Evolutionary conservation across 2,329 filamentous ascomycete species (phyloP).

Genomic region (Fusarium liriodendri): DNA sequence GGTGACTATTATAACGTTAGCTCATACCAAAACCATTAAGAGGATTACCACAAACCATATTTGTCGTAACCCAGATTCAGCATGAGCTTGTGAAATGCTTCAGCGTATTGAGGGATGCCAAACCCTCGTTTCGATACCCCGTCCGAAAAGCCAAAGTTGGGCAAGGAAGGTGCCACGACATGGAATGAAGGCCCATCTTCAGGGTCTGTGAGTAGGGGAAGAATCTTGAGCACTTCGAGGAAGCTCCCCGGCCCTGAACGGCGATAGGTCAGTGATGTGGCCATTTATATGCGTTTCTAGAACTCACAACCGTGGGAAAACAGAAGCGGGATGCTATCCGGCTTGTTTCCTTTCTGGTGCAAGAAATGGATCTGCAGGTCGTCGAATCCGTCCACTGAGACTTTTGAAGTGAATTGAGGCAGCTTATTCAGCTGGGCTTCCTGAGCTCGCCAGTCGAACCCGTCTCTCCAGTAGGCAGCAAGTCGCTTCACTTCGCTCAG

Average conservation of each 20-base stretch:
- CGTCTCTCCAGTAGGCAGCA: slow-evolving; percentile 51
- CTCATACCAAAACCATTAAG: too few species aligned
- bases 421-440: slow-evolving; percentile 70
- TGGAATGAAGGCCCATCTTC: slow-evolving; percentile 59
- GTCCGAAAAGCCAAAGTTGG: slow-evolving; percentile 60
- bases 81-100: slow-evolving; percentile 77
- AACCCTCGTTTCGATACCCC: slow-evolving; percentile 47
- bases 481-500: slow-evolving; percentile 50
- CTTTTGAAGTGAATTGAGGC: slow-evolving; percentile 65
- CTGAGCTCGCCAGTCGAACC: slow-evolving; percentile 72
- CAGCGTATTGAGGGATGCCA: slow-evolving; percentile 53
- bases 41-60: slow-evolving; percentile 42
- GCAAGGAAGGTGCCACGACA: slow-evolving; percentile 68
- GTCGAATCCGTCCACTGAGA: slow-evolving; percentile 68
- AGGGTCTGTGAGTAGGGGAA: slow-evolving; percentile 58
- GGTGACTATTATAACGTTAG: slow-evolving; percentile 46
- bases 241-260: slow-evolving; percentile 73
- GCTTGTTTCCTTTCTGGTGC: slow-evolving; percentile 63
- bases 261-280: slow-evolving; percentile 48
- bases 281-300: too few species aligned
- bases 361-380: slow-evolving; percentile 73
- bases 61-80: slow-evolving; percentile 67
- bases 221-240: slow-evolving; percentile 72
- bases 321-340: slow-evolving; percentile 70
- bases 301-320: slow-evolving; percentile 73